Conservation (phyloP, 23 red algal genomes). For the Gracilaria caudata region DNA sequence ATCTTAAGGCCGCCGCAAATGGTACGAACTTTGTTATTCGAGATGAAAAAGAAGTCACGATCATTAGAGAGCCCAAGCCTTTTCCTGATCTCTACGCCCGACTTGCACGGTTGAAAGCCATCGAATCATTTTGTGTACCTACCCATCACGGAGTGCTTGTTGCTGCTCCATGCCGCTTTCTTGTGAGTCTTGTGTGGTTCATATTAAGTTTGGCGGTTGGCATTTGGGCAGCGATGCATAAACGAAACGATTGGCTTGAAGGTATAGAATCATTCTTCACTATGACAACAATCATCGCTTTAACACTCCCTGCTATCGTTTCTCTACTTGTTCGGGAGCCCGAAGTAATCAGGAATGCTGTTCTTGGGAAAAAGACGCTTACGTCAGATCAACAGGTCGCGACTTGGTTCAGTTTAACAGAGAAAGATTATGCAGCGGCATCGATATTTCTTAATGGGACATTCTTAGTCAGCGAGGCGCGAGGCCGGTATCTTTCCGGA, state of each 20-base stretch:
- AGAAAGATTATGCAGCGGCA: background rate
- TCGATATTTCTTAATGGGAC: background rate
- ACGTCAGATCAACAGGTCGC: background rate
- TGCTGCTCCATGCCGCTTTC: background rate
- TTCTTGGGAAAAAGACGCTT: background rate
- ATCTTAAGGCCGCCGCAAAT: background rate
- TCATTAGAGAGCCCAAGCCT: background rate
- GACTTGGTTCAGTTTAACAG: background rate
- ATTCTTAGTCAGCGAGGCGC: background rate
- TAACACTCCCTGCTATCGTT: background rate
- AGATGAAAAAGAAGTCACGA: background rate
- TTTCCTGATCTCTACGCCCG: background rate
- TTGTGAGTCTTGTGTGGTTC: background rate
- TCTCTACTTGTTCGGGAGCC: background rate
- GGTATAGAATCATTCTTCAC: background rate
- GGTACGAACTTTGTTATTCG: background rate
- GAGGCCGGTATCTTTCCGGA: background rate
- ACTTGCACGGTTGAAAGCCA: background rate
- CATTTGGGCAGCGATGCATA: background rate
- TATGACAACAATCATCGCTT: background rate
- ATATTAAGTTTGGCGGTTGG: background rate
- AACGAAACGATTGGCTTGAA: background rate
- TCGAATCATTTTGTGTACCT: background rate
- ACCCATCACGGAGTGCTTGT: background rate
- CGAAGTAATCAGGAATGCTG: background rate